Percentiles rank a stretch among this genome's conserved stretches.
phyloP scores from a whole-genome alignment of 1,284 basidiomycete species.

The Cryptococcus wingfieldii region DNA sequence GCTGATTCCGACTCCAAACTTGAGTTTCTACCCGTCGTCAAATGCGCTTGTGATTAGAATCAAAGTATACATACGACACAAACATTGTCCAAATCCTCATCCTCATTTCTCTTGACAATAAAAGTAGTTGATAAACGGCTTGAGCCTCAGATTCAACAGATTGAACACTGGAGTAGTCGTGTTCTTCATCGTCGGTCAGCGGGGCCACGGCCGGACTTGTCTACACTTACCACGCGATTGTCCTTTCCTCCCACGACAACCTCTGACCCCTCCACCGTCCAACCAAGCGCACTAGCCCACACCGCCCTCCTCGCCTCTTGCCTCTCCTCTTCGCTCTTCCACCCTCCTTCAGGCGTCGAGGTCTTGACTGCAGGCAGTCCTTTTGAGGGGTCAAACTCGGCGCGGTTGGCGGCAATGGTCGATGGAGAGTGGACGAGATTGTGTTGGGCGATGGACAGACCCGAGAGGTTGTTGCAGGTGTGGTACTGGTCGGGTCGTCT shows the following conservation, averaged over 20 bases:
- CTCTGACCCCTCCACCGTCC: slow-evolving; percentile 63
- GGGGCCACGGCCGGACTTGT: background rate
- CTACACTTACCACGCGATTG: slow-evolving; percentile 66
- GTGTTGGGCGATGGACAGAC: slow-evolving; percentile 83
- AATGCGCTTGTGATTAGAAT: no score
- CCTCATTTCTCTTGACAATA: slow-evolving; percentile 57
- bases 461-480: slow-evolving; percentile 82
- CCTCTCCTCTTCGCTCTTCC: slow-evolving; percentile 36
- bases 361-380: slow-evolving; percentile 33
- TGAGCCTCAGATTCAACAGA: slow-evolving; percentile 67
- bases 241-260: slow-evolving; percentile 60
- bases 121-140: slow-evolving; percentile 70
- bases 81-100: background rate
- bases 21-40: no score
- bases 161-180: slow-evolving; percentile 86
- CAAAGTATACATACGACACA: no score
- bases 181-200: slow-evolving; percentile 55
- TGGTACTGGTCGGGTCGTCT: slow-evolving; percentile 83
- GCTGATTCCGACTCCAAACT: no score
- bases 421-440: slow-evolving; percentile 56
- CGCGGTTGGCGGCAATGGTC: slow-evolving; percentile 50
- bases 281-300: slow-evolving; percentile 63
- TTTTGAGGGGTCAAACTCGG: slow-evolving; percentile 29
- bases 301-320: slow-evolving; percentile 54
- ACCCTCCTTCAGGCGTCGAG: slow-evolving; percentile 19